phyloP scores from a whole-genome alignment of 2,329 filamentous ascomycete genomes.

The Fusarium aywerte region DNA sequence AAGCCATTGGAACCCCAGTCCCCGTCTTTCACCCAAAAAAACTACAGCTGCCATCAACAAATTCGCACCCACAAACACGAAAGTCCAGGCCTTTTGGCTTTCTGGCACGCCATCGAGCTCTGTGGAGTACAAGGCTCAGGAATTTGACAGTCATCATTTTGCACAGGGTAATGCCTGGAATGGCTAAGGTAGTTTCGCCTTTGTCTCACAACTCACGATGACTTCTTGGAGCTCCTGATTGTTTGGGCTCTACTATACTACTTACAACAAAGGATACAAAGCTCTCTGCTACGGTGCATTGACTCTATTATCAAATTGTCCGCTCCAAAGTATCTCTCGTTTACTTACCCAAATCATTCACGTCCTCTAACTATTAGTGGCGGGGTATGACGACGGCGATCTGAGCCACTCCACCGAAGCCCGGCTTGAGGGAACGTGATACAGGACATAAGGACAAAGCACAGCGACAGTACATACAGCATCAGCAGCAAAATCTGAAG shows the following conservation, averaged over 20 bases:
- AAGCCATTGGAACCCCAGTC: conserved; percentile 24
- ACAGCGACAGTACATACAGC: not conserved
- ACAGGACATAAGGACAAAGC: conserved; percentile 19
- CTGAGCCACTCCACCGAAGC: conserved; percentile 35
- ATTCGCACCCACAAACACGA: conserved; percentile 34
- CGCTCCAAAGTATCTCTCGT: conserved; percentile 7
- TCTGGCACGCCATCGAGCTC: conserved; percentile 32
- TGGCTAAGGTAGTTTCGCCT: not conserved
- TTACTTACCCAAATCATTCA: conserved; percentile 14
- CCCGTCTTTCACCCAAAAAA: conserved; percentile 6
- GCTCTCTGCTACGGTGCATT: not conserved
- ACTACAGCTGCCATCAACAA: conserved; percentile 18
- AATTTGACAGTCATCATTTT: conserved; percentile 13
- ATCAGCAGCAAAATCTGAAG: not conserved
- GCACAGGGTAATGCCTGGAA: conserved; percentile 12
- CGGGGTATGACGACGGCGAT: conserved; percentile 42
- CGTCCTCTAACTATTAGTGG: conserved; percentile 26
- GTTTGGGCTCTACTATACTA: not conserved
- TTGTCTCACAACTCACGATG: conserved; percentile 4
- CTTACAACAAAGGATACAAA: not conserved
- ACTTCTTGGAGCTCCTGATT: not conserved
- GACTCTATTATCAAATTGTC: not conserved
- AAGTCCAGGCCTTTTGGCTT: conserved; percentile 33
- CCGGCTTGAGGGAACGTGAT: conserved; percentile 41
- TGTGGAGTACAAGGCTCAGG: conserved; percentile 14